A percentile compares a stretch with the other conserved stretches of the same genome.
Conservation (phyloP, 768 basidiomycete species). For the Hydnum rufescens region DNA sequence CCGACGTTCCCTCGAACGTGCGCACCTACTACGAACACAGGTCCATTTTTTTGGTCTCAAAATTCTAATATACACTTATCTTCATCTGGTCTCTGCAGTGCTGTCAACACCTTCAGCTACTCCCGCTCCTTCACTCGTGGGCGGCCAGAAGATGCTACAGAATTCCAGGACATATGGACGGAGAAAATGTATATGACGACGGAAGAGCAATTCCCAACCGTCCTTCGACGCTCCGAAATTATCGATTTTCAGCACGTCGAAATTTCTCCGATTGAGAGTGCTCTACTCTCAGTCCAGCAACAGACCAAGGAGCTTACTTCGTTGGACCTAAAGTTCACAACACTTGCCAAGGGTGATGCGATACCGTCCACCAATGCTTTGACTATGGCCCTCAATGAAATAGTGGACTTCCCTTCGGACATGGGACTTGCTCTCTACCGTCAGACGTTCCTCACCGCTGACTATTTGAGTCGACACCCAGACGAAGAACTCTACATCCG, state of each 20-base stretch:
- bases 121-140: slow-evolving; percentile 47
- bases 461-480: slow-evolving; percentile 47
- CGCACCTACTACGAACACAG: slow-evolving; percentile 77
- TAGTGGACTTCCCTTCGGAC: slow-evolving; percentile 63
- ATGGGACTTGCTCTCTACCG: slow-evolving; percentile 65
- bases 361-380: slow-evolving; percentile 46
- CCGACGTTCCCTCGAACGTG: slow-evolving; percentile 61
- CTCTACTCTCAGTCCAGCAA: slow-evolving; percentile 58
- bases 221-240: slow-evolving; percentile 76
- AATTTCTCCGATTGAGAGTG: slow-evolving; percentile 71
- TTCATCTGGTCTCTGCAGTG: slow-evolving; percentile 26
- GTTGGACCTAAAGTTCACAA: slow-evolving; percentile 49
- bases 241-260: slow-evolving; percentile 47
- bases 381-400: slow-evolving; percentile 71
- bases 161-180: slow-evolving; percentile 57
- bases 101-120: slow-evolving; percentile 65
- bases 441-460: slow-evolving; percentile 49
- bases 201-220: slow-evolving; percentile 78
- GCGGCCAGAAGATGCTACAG: slow-evolving; percentile 17
- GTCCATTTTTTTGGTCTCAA: slow-evolving; percentile 20
- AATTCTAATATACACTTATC: neutral
- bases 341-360: slow-evolving; percentile 54
- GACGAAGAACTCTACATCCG: slow-evolving; percentile 52
- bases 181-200: slow-evolving; percentile 81
- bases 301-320: slow-evolving; percentile 61